phyloP scores from a whole-genome alignment of 805 yeast genomes.

The Lipomyces anomalus region DNA sequence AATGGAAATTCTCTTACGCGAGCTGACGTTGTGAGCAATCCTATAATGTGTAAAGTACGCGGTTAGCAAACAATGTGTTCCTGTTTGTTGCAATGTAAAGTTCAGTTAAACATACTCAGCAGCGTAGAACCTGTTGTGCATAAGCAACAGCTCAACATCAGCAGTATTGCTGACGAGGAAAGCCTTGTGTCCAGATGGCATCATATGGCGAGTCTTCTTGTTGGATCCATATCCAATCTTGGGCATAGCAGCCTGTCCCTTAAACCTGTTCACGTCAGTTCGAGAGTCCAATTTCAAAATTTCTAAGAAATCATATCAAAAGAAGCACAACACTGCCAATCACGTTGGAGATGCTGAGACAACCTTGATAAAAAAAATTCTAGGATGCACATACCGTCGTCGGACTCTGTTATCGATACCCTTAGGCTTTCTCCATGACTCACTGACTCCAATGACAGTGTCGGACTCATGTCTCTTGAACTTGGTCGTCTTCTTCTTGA shows the following conservation, averaged over 20 bases:
- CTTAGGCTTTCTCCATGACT: slow-evolving; percentile 99
- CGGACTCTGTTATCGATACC: slow-evolving; percentile 99
- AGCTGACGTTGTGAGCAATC: slow-evolving; percentile 97
- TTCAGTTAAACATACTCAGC: slow-evolving; percentile 67
- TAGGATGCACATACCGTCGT: slow-evolving; percentile 47
- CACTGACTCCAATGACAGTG: slow-evolving; percentile 97
- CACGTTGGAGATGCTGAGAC: too few species aligned
- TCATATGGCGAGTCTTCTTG: slow-evolving; percentile 95
- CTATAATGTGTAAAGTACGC: too few species aligned
- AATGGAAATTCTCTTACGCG: slow-evolving; percentile 96
- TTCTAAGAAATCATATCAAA: too few species aligned
- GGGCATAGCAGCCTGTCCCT: slow-evolving; percentile 99
- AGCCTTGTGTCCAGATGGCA: slow-evolving; percentile 97
- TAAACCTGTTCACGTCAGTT: slow-evolving; percentile 56
- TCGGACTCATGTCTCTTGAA: slow-evolving; percentile 99
- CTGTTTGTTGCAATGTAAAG: background rate
- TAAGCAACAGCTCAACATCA: slow-evolving; percentile 90
- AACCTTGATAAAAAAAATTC: too few species aligned
- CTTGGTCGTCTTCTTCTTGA: slow-evolving; percentile 97
- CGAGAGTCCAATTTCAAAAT: too few species aligned
- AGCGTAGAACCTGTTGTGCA: slow-evolving; percentile 98
- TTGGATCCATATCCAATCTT: slow-evolving; percentile 99
- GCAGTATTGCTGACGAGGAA: slow-evolving; percentile 86
- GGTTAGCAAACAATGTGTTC: background rate
- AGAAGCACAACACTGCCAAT: background rate